A percentile compares a stretch with the other conserved stretches of the same genome.
These are phyloP conservation scores for Aschersonia sp. DNA, from an alignment of 2,329 filamentous ascomycete genomes.

Conservation along the genomic window DNA sequence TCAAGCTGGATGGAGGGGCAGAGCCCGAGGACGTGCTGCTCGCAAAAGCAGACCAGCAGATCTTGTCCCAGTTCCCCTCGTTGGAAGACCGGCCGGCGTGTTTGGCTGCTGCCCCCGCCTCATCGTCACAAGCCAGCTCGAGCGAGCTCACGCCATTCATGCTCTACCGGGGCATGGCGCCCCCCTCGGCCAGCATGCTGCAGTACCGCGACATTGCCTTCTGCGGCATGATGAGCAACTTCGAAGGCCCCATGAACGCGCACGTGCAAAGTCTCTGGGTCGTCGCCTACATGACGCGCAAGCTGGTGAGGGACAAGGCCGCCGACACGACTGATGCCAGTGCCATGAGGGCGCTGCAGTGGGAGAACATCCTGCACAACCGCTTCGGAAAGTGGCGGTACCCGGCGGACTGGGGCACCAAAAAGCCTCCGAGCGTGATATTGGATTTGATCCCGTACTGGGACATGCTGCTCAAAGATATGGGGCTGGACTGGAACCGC, in stretches of 20 bases:
- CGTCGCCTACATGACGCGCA: constrained; percentile 41
- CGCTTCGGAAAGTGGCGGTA: constrained; percentile 60
- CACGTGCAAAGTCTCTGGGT: constrained; percentile 46
- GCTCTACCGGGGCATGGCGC: constrained; percentile 32
- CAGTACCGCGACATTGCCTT: constrained; percentile 26
- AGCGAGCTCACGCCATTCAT: constrained; percentile 17
- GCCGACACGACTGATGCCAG: constrained; percentile 4
- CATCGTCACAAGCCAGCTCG: constrained; percentile 13
- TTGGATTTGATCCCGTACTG: constrained; percentile 66
- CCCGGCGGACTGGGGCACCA: constrained; percentile 47
- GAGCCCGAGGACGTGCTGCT: constrained; percentile 7
- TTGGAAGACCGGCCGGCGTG: constrained; percentile 36
- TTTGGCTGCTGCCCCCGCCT: constrained; percentile 26
- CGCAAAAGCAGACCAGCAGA: constrained; percentile 33
- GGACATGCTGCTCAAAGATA: constrained; percentile 50
- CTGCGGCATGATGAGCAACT: constrained; percentile 26
- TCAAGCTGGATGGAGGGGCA: too few relatives aligned
- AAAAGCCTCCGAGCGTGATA: constrained; percentile 49
- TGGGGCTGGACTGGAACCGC: constrained; percentile 31
- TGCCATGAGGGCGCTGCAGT: constrained; percentile 26
- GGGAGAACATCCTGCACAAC: constrained; percentile 47
- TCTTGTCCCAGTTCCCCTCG: constrained; percentile 36
- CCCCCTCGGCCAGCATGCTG: constrained; percentile 21
- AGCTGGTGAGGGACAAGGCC: constrained; percentile 10
- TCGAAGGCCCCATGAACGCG: constrained; percentile 24